Base-by-base conservation (phyloP, 176 grass and related monocot genomes). In the Avena eriantha region DNA sequence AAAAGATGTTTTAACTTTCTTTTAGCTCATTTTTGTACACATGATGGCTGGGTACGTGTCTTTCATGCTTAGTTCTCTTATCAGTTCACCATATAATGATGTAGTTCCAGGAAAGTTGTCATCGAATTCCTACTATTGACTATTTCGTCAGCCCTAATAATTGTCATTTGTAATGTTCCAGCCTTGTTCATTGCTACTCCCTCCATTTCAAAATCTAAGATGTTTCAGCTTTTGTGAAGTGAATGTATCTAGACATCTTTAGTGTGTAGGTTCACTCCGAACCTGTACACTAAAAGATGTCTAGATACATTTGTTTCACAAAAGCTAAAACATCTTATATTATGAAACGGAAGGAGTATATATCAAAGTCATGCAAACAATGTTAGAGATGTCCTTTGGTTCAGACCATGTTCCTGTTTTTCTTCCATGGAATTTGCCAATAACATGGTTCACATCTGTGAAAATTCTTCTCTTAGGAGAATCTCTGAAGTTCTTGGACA, bases 1-100 rank as follows among this genome's bases (percentile, higher is more conserved):
- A 13, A 82, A 48, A 66, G 18, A 69, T 73, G n/a, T 65, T 89
- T 74, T 57, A 57, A 26, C 6, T 18, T 57, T 79, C 0, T 24
- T 24, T 49, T 69, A 77, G 14, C 53, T 55, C 57, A 48, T 67
- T 61, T 0, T 68, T 69, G 69, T 69, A 82, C 22, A 69, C 58
- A 36, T 60, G 80, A 71, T 11, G 11, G 66, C 69, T 71, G 58
- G 39, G 53, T 53, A 29, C 51, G 21, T 83, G 24, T 69, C 22
- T 60, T 83, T 83, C 13, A 21, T 79, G 18, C 3, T 79, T 78
- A 79, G 21, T 78, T 87, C 69, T 81, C 47, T 58, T 41, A 67
- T 78, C 41, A 60, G 21, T 78, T 77, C 31, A 83, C 65, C 15
- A 8, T 77, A 34, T 87, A 23, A 66, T 33, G 58, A 69, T 48